A percentile compares a stretch with the other conserved stretches of the same genome.
phyloP scores from a whole-genome alignment of 768 basidiomycete species.

The Lyophyllum decastes region DNA sequence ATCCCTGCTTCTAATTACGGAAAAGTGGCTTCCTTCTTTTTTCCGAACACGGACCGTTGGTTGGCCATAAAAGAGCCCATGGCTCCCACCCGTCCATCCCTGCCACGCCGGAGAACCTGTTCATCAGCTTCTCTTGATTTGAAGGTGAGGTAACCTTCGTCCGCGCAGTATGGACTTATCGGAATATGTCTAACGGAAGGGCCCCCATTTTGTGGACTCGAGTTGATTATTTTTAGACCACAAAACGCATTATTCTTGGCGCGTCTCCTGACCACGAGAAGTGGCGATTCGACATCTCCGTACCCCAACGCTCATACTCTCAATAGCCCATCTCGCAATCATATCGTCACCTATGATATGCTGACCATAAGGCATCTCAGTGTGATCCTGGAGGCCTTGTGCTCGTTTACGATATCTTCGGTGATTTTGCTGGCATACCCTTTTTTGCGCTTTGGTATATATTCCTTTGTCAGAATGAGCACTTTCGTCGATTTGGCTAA shows the following conservation, averaged over 20 bases:
- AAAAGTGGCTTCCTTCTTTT: neutral
- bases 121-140: neutral
- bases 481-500: neutral
- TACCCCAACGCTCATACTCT: neutral
- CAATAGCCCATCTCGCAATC: slow-evolving; percentile 5
- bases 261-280: slow-evolving; percentile 7
- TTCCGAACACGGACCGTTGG: slow-evolving; percentile 11
- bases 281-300: neutral
- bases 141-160: neutral
- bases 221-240: neutral
- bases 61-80: slow-evolving; percentile 5
- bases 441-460: neutral
- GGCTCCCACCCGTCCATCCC: slow-evolving; percentile 4
- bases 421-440: slow-evolving; percentile 9
- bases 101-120: neutral
- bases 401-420: slow-evolving; percentile 2
- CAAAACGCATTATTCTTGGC: neutral
- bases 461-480: neutral
- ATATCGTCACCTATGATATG: neutral
- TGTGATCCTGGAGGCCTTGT: slow-evolving; percentile 7
- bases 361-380: neutral
- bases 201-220: neutral
- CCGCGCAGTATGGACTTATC: neutral
- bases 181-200: neutral
- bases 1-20: neutral